A percentile compares a stretch with the other conserved stretches of the same genome.
Conservation (phyloP, 192 early-diverging fungal species). For the Coemansia sp. region DNA sequence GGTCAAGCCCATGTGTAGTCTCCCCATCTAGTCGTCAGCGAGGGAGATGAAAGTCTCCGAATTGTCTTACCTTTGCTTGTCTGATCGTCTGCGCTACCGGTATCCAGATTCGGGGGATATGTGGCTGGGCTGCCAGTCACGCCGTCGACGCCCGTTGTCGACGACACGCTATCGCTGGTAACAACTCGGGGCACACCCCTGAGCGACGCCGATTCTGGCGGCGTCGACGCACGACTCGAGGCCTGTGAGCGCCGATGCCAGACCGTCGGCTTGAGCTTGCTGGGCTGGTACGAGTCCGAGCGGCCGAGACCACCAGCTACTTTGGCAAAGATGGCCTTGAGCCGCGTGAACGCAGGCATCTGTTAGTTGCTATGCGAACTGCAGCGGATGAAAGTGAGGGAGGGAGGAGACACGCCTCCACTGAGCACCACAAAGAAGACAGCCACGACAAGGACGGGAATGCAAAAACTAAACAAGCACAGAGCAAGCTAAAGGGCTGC, state of each 20-base stretch:
- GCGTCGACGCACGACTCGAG: conserved; percentile 40
- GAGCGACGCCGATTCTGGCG: conserved; percentile 17
- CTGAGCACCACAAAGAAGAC: background rate
- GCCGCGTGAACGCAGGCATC: conserved; percentile 39
- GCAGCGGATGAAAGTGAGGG: background rate
- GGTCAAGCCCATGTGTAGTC: background rate
- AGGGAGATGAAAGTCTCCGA: background rate
- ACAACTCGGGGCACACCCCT: conserved; percentile 4
- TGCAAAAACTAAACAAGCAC: background rate
- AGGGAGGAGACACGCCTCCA: background rate
- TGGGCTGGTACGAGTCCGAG: conserved; percentile 27
- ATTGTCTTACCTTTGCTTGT: conserved; percentile 8
- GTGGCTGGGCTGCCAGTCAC: conserved; percentile 1
- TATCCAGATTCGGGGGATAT: conserved; percentile 20
- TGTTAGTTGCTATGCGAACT: background rate
- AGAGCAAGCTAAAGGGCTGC: background rate
- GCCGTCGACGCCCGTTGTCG: conserved; percentile 2
- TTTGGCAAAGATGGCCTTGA: conserved; percentile 41
- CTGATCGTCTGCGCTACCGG: conserved; percentile 10
- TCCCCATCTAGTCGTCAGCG: background rate
- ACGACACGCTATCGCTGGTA: conserved; percentile 9
- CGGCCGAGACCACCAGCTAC: conserved; percentile 49
- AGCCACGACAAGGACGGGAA: background rate
- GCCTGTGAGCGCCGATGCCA: conserved; percentile 39
- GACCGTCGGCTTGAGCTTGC: conserved; percentile 36